These are phyloP conservation scores for Microthyrium microscopicum DNA, from an alignment of 2,329 filamentous ascomycete species.

Conservation along the genomic window DNA sequence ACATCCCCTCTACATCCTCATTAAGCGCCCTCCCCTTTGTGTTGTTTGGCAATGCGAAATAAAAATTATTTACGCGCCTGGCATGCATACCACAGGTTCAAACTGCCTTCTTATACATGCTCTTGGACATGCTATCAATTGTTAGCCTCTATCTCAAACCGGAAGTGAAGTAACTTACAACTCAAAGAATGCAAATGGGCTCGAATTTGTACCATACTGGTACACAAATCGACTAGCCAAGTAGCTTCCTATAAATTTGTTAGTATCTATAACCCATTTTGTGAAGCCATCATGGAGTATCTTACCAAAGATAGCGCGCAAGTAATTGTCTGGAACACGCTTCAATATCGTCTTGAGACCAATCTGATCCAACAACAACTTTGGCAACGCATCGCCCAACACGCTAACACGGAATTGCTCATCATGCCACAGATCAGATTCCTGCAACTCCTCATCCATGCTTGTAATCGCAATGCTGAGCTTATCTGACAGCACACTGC, in stretches of 20 bases:
- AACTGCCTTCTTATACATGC: too few relatives aligned
- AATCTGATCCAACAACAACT: constrained; percentile 72
- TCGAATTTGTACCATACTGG: constrained; percentile 78
- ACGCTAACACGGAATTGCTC: constrained; percentile 60
- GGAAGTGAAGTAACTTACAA: constrained; percentile 48
- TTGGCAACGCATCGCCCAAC: constrained; percentile 70
- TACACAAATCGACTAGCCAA: constrained; percentile 93
- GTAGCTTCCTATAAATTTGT: too few relatives aligned
- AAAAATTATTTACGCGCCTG: too few relatives aligned
- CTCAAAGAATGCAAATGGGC: constrained; percentile 96
- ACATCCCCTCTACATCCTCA: too few relatives aligned
- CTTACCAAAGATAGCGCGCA: constrained; percentile 89
- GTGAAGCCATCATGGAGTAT: too few relatives aligned
- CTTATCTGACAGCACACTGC: constrained; percentile 81
- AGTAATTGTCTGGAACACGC: constrained; percentile 77
- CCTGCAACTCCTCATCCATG: constrained; percentile 88
- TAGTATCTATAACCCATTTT: too few relatives aligned
- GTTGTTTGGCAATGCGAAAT: too few relatives aligned
- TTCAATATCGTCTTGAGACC: constrained; percentile 74
- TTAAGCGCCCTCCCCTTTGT: too few relatives aligned
- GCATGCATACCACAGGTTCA: too few relatives aligned
- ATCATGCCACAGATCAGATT: constrained; percentile 81
- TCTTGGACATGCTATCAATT: too few relatives aligned
- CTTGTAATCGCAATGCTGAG: constrained; percentile 88
- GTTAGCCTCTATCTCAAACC: too few relatives aligned